Conservation (phyloP, 129 eudicot species). For the Arctium lappa region DNA sequence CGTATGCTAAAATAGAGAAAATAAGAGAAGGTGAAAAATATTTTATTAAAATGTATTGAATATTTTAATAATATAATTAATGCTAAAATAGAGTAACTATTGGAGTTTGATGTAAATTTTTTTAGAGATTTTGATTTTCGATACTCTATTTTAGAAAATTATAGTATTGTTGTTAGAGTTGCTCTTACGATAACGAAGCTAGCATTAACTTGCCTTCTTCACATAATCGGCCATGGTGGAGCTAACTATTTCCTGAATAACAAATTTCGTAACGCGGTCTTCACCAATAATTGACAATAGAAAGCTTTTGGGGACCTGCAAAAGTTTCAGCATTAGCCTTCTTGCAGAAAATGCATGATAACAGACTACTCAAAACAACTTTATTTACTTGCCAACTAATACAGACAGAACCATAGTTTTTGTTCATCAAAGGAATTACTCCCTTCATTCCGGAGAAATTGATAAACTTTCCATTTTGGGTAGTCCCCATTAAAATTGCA, state of each 20-base stretch:
- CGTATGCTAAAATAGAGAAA: background rate
- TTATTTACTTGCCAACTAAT: background rate
- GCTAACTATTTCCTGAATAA: constrained; percentile 76
- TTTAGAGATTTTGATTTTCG: background rate
- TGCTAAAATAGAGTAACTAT: background rate
- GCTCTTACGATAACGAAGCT: background rate
- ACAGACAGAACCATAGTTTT: background rate
- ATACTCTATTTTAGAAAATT: background rate
- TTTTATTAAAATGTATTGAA: background rate
- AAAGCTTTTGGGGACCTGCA: constrained; percentile 77
- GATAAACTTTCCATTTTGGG: background rate
- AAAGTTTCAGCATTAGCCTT: constrained; percentile 1
- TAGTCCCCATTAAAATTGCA: background rate
- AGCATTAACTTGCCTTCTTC: constrained; percentile 53
- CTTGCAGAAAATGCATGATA: constrained; percentile 6
- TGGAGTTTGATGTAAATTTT: background rate
- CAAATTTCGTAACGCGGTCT: constrained; percentile 71
- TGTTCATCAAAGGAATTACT: background rate
- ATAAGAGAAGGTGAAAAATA: background rate
- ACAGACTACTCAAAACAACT: background rate
- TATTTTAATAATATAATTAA: background rate
- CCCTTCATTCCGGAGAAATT: background rate
- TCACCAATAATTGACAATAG: constrained; percentile 73
- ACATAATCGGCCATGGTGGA: constrained; percentile 72
- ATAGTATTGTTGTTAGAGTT: background rate